Evolutionary conservation across 441 rosid genomes (phyloP), one percentile per base, ranked within the genome.

Genomic region (Mallotus repandus): DNA sequence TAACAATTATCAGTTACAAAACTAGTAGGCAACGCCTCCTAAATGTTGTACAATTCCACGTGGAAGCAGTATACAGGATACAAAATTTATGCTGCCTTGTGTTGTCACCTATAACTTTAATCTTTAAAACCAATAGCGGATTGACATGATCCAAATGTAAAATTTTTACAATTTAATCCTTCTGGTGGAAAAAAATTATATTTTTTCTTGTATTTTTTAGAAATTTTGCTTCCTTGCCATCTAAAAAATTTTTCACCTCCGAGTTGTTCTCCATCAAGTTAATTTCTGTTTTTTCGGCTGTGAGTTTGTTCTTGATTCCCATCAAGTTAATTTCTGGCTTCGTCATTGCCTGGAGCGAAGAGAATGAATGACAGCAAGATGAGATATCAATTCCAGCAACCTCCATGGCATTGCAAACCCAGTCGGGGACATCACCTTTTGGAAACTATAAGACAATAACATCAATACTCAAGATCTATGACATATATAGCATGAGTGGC

Each of bases 391-490:
- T 80, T 77, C 87, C 94, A 41, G 97, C 94, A 55, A 87, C 91
- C 66, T 89, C 94, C 97, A 88, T 89, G 81, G 97, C 97, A 74
- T 89, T 91, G 85, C 89, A 83, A 66, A 89, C 97, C 94, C 97
- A 89, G 57, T 86, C 79, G 7, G 94, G 97, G 67, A 91, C 83
- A 66, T 88, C 88, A 1, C 97, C 91, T 76, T 79, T 77, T 0
- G 93, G 94, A 81, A 89, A 91, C 97, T 91, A 75, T 77, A 84
- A 80, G 66, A 76, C 15, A 70, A 77, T 19, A 61, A 76, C 38
- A 58, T 15, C 48, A n/a, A 35, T 15, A 73, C 74, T 58, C n/a
- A 65, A 29, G 19, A n/a, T 16, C 16, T 56, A 19, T 43, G 48
- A 11, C 7, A 49, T 62, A 41, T 2, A 60, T 21, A 15, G 29